Percentiles rank a stretch among this genome's conserved stretches.
Conservation (phyloP, 164 flowering plant species). For the Chloranthus sessilifolius region DNA sequence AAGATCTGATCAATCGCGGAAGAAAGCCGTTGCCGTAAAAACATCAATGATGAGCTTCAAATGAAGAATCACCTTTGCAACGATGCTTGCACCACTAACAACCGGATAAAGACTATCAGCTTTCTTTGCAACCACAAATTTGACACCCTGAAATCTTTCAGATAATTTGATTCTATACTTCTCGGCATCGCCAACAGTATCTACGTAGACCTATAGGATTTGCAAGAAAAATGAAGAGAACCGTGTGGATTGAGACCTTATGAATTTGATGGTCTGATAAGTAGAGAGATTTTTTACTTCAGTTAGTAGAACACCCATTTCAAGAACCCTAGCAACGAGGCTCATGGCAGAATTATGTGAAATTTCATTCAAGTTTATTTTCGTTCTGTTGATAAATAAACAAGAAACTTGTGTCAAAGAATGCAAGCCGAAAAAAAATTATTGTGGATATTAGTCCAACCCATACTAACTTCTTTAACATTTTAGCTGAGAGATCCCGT, state of each 20-base stretch:
- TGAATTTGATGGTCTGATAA: no score
- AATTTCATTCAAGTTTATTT: constrained; percentile 84
- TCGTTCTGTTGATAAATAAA: constrained; percentile 40
- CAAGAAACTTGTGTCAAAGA: neutral
- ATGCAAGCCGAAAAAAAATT: neutral
- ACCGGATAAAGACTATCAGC: constrained; percentile 97
- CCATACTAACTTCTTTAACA: constrained; percentile 66
- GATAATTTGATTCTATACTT: constrained; percentile 67
- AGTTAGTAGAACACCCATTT: constrained; percentile 76
- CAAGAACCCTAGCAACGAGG: constrained; percentile 57
- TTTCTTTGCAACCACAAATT: constrained; percentile 90
- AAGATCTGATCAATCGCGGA: neutral
- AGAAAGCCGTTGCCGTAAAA: neutral
- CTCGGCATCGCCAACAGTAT: constrained; percentile 92
- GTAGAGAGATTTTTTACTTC: constrained; percentile 41
- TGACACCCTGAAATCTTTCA: constrained; percentile 68
- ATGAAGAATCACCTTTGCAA: constrained; percentile 63
- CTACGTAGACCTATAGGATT: constrained; percentile 73
- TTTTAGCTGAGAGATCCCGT: constrained; percentile 86
- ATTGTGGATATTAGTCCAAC: neutral
- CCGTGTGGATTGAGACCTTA: no score
- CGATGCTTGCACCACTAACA: constrained; percentile 97
- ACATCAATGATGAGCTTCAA: constrained; percentile 2
- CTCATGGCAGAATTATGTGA: constrained; percentile 94
- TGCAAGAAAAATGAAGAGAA: constrained; percentile 4